Conservation (phyloP, 2,329 filamentous ascomycete genomes). For the Cercospora beticola region DNA sequence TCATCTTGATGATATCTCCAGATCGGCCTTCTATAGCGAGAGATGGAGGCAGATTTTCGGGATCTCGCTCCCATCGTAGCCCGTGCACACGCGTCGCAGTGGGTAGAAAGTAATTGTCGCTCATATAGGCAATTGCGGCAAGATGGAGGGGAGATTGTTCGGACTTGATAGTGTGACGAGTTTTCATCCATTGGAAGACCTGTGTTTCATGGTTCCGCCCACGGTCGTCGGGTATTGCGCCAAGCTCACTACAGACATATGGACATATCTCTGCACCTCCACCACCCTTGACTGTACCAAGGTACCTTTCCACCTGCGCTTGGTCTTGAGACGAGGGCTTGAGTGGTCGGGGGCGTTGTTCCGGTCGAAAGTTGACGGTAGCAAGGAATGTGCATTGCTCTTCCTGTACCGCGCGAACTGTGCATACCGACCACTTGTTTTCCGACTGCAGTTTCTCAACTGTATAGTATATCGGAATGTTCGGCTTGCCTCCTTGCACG, state of each 20-base stretch:
- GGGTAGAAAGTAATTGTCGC: neutral
- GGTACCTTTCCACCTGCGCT: neutral
- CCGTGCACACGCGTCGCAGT: neutral
- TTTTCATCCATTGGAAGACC: neutral
- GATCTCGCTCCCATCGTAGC: neutral
- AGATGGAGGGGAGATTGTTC: neutral
- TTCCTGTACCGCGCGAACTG: neutral
- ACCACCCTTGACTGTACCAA: neutral
- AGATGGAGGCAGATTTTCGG: neutral
- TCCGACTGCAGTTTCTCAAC: neutral
- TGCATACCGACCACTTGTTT: neutral
- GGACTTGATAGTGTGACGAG: neutral
- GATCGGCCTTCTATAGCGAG: neutral
- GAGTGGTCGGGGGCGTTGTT: neutral
- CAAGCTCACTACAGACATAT: neutral
- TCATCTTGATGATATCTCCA: neutral
- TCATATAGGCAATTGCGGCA: neutral
- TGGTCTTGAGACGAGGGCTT: neutral
- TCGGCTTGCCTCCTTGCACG: neutral
- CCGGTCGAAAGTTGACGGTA: neutral
- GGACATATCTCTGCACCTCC: neutral
- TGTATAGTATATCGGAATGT: neutral
- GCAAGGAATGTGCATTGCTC: neutral
- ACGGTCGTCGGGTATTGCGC: neutral
- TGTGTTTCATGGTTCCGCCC: neutral